phyloP scores from a whole-genome alignment of 73 alveolate genomes.

The Paramecium primaurelia region DNA sequence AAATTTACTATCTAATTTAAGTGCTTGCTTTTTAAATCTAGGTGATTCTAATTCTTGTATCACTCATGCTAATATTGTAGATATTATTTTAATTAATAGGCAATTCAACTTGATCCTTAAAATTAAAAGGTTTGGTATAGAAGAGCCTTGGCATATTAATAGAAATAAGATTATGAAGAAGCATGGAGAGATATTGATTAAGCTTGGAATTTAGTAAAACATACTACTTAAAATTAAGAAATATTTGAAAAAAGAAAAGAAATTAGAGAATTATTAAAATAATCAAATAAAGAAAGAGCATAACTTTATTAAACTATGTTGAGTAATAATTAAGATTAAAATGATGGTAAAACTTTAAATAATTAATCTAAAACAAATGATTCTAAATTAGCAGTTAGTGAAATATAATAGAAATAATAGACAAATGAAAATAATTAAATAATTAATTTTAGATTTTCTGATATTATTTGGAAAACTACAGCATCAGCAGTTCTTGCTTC shows the following conservation, averaged over 20 bases:
- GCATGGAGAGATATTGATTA: constrained; percentile 38
- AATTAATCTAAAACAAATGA: not conserved
- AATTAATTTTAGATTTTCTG: not conserved
- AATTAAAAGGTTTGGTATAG: constrained; percentile 28
- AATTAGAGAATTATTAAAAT: not conserved
- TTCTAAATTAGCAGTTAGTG: not conserved
- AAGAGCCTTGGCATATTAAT: constrained; percentile 34
- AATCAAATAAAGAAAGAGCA: not conserved
- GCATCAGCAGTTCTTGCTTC: constrained; percentile 9
- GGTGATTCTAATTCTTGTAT: not conserved
- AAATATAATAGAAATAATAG: not conserved
- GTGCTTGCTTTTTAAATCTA: constrained; percentile 25
- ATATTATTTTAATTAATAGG: not conserved
- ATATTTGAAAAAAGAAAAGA: constrained; percentile 16
- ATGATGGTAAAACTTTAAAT: not conserved
- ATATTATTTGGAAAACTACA: not conserved
- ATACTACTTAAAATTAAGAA: not conserved
- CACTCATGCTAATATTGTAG: not conserved
- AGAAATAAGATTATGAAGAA: constrained; percentile 4
- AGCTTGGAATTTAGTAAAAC: not conserved
- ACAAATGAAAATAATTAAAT: not conserved
- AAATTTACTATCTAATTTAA: not conserved
- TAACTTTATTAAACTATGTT: constrained; percentile 11
- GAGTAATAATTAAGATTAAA: not conserved
- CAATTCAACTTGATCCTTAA: not conserved